Conservation (phyloP, 2,329 filamentous ascomycete genomes). For the Fusarium nygamai region DNA sequence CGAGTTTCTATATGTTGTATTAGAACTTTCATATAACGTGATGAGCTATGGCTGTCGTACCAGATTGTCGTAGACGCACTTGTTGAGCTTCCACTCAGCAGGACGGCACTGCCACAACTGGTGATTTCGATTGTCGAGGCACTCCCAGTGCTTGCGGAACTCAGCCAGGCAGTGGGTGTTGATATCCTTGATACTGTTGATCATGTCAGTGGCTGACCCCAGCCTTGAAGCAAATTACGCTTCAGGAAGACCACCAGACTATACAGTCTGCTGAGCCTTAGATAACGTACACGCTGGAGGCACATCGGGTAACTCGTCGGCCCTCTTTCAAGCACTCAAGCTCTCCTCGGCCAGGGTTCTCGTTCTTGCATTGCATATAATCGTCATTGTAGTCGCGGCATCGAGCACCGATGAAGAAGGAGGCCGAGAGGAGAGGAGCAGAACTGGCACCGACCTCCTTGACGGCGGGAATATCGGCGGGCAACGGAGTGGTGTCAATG, state of each 20-base stretch:
- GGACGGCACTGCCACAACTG: slow-evolving; percentile 95
- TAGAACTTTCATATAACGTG: not conserved
- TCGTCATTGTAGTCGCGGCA: slow-evolving; percentile 98
- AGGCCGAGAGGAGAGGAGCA: slow-evolving; percentile 88
- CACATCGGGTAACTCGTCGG: slow-evolving; percentile 94
- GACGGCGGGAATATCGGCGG: slow-evolving; percentile 89
- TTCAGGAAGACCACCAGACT: not conserved
- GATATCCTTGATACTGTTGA: slow-evolving; percentile 84
- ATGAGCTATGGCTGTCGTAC: slow-evolving; percentile 61
- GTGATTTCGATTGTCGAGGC: slow-evolving; percentile 97
- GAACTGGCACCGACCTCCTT: slow-evolving; percentile 93
- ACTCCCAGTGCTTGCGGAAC: slow-evolving; percentile 95
- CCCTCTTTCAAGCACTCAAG: slow-evolving; percentile 96
- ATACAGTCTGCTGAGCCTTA: not conserved
- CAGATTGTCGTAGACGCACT: slow-evolving; percentile 94
- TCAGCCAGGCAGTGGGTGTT: slow-evolving; percentile 92
- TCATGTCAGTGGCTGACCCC: slow-evolving; percentile 24
- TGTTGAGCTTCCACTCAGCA: slow-evolving; percentile 89
- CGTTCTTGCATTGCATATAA: slow-evolving; percentile 99
- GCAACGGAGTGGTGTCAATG: slow-evolving; percentile 95
- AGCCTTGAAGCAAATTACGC: not conserved
- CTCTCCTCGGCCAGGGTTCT: slow-evolving; percentile 90
- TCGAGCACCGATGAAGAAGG: slow-evolving; percentile 96
- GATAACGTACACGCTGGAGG: slow-evolving; percentile 86
- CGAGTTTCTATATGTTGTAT: slow-evolving; percentile 69